Evolutionary conservation across 768 basidiomycete species (phyloP).

Genomic region (Boletus subcaerulescens): DNA sequence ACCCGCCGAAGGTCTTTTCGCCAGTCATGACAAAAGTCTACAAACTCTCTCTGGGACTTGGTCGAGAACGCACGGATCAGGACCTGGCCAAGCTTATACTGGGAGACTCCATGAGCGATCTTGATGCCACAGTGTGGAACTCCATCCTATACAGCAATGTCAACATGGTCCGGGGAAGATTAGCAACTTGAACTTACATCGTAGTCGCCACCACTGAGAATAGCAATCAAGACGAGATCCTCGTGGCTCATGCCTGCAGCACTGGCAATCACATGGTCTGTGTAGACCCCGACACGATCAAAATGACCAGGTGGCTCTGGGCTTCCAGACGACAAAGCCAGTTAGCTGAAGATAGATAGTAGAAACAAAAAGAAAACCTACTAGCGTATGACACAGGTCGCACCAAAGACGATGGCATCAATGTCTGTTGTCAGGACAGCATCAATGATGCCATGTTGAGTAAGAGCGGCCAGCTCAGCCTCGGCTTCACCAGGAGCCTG

Average conservation of each 20-base stretch:
- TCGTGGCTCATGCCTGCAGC: too few relatives aligned
- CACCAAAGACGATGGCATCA: background rate
- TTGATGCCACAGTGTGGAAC: background rate
- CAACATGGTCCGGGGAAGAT: too few relatives aligned
- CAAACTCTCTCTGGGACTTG: too few relatives aligned
- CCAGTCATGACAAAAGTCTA: background rate
- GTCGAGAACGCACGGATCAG: too few relatives aligned
- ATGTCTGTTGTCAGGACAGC: background rate
- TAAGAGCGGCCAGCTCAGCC: background rate
- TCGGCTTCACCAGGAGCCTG: slow-evolving; percentile 1
- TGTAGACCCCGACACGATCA: background rate
- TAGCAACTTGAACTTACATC: background rate
- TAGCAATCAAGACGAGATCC: background rate
- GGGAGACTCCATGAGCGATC: background rate
- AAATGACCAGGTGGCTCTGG: background rate
- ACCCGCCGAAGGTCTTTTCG: background rate
- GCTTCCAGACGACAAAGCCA: background rate
- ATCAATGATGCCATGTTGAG: background rate
- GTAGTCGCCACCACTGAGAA: background rate
- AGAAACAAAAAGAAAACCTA: background rate
- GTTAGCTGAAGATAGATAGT: background rate
- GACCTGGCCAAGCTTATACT: background rate
- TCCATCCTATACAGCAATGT: background rate
- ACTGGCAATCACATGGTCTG: background rate
- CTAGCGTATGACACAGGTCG: background rate